These are phyloP conservation scores for Vaccinium myrtillus DNA, from an alignment of 148 eudicot species.

Conservation along the genomic window DNA sequence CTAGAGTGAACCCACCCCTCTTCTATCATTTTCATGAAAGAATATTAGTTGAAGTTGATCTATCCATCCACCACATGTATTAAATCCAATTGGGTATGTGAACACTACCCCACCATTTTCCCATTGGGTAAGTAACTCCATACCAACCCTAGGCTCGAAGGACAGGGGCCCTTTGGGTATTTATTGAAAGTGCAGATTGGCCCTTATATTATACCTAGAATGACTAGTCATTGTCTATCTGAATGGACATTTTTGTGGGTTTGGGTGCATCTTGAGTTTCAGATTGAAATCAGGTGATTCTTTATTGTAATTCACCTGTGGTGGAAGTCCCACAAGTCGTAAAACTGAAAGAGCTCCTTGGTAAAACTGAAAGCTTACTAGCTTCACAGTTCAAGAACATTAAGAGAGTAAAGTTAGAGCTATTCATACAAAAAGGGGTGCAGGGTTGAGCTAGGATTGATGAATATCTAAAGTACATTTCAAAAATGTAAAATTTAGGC, in stretches of 20 bases:
- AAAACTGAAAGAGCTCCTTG: neutral
- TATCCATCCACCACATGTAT: neutral
- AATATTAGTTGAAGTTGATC: slow-evolving; percentile 13
- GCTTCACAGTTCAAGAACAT: neutral
- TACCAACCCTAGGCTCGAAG: neutral
- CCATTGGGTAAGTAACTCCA: slow-evolving; percentile 8
- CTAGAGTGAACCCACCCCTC: slow-evolving; percentile 17
- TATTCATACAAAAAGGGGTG: neutral
- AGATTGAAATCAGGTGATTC: slow-evolving; percentile 9
- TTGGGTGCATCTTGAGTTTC: slow-evolving; percentile 7
- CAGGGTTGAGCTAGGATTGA: neutral
- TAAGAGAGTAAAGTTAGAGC: neutral
- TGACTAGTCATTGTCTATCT: slow-evolving; percentile 22
- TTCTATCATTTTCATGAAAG: slow-evolving; percentile 13
- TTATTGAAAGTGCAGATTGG: slow-evolving; percentile 12
- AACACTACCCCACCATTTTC: neutral
- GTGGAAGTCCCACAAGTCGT: slow-evolving; percentile 8
- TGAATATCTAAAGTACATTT: neutral
- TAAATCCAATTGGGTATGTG: neutral
- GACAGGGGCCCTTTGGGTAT: slow-evolving; percentile 7
- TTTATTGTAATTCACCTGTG: slow-evolving; percentile 9
- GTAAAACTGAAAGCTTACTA: neutral
- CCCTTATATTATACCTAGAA: neutral
- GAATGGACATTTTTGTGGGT: neutral
- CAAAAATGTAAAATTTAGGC: neutral